Evolutionary conservation across 2,329 filamentous ascomycete species (phyloP), one percentile per base, ranked within the genome.

Genomic region (Geosmithia putterillii): DNA sequence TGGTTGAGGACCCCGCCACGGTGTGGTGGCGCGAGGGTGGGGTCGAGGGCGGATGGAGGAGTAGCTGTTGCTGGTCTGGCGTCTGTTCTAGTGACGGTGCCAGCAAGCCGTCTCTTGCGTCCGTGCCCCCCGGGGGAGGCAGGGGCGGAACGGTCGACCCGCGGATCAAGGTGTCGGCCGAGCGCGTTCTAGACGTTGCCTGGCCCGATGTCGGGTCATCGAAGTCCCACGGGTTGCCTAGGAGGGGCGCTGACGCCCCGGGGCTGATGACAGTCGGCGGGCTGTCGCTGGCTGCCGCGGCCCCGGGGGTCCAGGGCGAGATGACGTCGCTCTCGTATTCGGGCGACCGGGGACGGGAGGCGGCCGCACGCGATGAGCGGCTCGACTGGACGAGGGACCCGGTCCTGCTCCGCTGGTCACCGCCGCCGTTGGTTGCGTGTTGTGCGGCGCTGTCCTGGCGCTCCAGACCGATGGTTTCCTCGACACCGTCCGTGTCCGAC

Each of bases 401-500:
- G 19, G 37, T 18, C 9, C 6, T 21, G 37, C 37, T 39, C 19
- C 20, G 37, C 17, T 21, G 37, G 17, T 39, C 37, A 8, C 12
- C n/a, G n/a, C n/a, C n/a, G n/a, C n/a, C 17, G 19, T 19, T 20
- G 19, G 35, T 37, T 14, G 22, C 17, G 10, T 43, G 20, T 18
- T 44, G 49, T 32, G 50, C 53, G n/a, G n/a, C n/a, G 9, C 51
- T 54, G 25, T 64, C 61, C 54, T 83, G 79, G 37, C 74, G 61
- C 1, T 62, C 57, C 18, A 81, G 69, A 34, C 74, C 72, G 42
- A 82, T 80, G 12, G 74, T 78, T 51, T 81, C 80, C 49, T 82
- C 77, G 15, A 77, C 67, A 32, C 76, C 75, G 38, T 79, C 75
- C 22, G 63, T 64, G 37, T 79, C 74, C 3, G 66, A 73, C 15